Evolutionary conservation across 2,329 filamentous ascomycete species (phyloP).

Genomic region (Talaromyces rugulosus): DNA sequence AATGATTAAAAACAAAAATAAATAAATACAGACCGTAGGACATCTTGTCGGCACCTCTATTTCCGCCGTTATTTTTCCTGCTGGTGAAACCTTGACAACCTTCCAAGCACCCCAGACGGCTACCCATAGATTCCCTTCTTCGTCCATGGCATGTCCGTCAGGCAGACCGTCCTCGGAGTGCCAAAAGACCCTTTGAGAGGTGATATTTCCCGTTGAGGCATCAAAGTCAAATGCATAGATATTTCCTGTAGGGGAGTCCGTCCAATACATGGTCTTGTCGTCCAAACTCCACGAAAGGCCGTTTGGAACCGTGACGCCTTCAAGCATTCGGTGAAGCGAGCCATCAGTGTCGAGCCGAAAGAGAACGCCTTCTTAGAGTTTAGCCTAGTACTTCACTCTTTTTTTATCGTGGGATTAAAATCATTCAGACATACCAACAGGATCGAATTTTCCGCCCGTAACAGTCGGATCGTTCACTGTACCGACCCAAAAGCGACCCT

Average conservation of each 20-base stretch:
- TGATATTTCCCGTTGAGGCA: conserved; percentile 51
- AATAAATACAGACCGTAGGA: conserved; percentile 8
- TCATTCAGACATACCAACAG: conserved; percentile 65
- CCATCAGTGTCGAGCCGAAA: conserved; percentile 62
- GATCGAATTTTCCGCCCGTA: conserved; percentile 54
- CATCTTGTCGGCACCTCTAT: conserved; percentile 61
- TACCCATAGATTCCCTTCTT: conserved; percentile 74
- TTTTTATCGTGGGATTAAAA: neutral
- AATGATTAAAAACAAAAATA: neutral
- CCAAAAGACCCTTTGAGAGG: conserved; percentile 66
- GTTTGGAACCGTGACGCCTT: conserved; percentile 70
- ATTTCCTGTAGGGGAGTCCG: conserved; percentile 63
- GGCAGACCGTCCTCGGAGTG: conserved; percentile 51
- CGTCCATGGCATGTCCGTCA: conserved; percentile 76
- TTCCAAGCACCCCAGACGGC: conserved; percentile 69
- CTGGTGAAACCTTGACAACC: conserved; percentile 65
- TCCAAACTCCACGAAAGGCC: conserved; percentile 71
- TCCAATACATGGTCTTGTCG: conserved; percentile 68
- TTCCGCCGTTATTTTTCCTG: conserved; percentile 65
- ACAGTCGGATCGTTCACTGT: conserved; percentile 10
- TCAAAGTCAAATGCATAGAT: conserved; percentile 70
- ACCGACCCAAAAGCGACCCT: conserved; percentile 61
- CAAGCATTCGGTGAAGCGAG: conserved; percentile 53
- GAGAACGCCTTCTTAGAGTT: conserved; percentile 55
- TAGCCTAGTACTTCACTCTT: conserved; percentile 11